Percentiles rank a stretch among this genome's conserved stretches.
These are phyloP conservation scores for Pleurotus tuber-regium DNA, from an alignment of 768 basidiomycete genomes.

Conservation along the genomic window DNA sequence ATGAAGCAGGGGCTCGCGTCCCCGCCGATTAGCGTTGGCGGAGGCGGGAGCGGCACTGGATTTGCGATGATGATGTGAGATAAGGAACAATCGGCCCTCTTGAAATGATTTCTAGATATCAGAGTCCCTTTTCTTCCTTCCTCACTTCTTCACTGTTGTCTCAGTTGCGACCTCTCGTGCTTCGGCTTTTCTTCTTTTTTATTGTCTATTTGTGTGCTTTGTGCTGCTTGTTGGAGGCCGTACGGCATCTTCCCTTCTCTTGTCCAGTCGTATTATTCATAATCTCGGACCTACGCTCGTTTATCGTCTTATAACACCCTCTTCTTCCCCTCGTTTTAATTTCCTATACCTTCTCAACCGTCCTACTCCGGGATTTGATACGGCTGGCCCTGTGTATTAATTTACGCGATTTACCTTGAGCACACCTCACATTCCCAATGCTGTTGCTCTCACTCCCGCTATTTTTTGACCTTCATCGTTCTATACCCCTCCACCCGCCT, in stretches of 20 bases:
- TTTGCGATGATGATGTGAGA: conserved; percentile 19
- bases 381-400: conserved; percentile 10
- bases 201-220: neutral
- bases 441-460: neutral
- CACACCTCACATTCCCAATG: neutral
- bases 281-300: conserved; percentile 8
- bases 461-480: neutral
- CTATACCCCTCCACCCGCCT: conserved; percentile 1
- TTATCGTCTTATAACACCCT: neutral
- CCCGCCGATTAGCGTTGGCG: conserved; percentile 12
- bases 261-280: neutral
- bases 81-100: neutral
- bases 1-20: conserved; percentile 14
- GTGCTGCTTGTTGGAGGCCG: neutral
- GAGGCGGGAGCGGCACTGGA: conserved; percentile 13
- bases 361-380: conserved; percentile 6
- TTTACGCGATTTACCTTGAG: neutral
- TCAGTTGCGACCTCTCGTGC: neutral
- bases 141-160: neutral
- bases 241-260: neutral
- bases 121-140: neutral
- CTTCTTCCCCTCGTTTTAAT: neutral
- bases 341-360: neutral
- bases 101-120: neutral
- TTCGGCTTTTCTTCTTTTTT: neutral